These are phyloP conservation scores for Priceomyces castillae DNA, from an alignment of 805 yeast genomes.

Conservation along the genomic window DNA sequence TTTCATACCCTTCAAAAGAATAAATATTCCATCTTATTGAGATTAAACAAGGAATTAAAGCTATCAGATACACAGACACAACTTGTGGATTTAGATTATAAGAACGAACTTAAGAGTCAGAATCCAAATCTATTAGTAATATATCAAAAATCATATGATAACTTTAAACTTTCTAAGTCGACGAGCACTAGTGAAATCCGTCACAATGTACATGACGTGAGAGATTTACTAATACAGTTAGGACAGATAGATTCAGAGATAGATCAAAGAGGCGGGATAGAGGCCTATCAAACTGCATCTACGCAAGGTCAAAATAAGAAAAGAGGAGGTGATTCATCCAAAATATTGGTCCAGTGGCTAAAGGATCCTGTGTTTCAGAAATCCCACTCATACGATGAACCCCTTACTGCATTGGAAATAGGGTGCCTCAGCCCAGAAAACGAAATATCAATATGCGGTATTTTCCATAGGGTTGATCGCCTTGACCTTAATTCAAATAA, in stretches of 20 bases:
- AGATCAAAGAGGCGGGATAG: conserved; percentile 67
- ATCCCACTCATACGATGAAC: conserved; percentile 1
- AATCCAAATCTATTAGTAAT: conserved; percentile 1
- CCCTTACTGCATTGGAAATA: conserved; percentile 63
- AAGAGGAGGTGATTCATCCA: conserved; percentile 93
- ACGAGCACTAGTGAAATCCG: neutral
- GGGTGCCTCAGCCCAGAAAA: conserved; percentile 77
- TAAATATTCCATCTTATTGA: conserved; percentile 39
- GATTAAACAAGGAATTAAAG: conserved; percentile 16
- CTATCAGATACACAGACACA: conserved; percentile 9
- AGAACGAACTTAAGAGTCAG: conserved; percentile 6
- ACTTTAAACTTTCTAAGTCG: conserved; percentile 7
- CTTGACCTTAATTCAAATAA: conserved; percentile 83
- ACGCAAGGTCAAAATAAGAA: conserved; percentile 72
- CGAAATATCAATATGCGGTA: conserved; percentile 56
- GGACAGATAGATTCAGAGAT: conserved; percentile 64
- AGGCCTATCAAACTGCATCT: conserved; percentile 81
- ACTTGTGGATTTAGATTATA: conserved; percentile 22
- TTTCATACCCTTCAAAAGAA: conserved; percentile 71
- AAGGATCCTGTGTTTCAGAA: conserved; percentile 23
- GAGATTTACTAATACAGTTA: conserved; percentile 26
- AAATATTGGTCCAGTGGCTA: conserved; percentile 72
- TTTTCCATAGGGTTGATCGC: conserved; percentile 52
- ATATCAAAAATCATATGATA: conserved; percentile 5
- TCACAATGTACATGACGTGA: neutral